Base-by-base conservation (phyloP, 225 moss, liverwort and hornwort genomes). In the Bryoerythrophyllum caledonicum region DNA sequence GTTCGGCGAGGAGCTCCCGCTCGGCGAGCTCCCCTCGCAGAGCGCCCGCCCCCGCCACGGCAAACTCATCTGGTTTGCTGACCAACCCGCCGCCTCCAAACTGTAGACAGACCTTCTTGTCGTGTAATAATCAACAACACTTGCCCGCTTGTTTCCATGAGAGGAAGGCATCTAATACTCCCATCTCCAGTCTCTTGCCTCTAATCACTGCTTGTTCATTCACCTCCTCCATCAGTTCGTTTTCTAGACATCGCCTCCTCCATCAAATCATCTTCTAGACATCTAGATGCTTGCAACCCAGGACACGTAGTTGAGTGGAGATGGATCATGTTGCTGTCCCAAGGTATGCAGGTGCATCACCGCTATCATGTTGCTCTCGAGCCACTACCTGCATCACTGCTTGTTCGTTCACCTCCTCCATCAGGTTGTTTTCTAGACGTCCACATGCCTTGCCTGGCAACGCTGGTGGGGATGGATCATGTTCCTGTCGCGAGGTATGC, bases 21-120 rank as follows among this genome's bases (percentile, higher is more conserved):
- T 95, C 25, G 99, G 99, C 5, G 84, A 90, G 49, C 91, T 99
- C 70, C 99, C 99, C 11, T 91, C 93, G 10, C 93, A 99, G 77
- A 91, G 93, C 34, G 99, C 93, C 1, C 83, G 78, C 27, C 99
- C 99, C 4, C 81, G 84, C 60, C 68, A 90, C 14, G 99, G 99
- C 52, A 86, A 81, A 32, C 88, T 99, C 4, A 90, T 92, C 52
- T 99, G 99, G 99, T 95, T 99, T 74, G 68, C 89, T 19, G 99
- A 99, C 82, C 82, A 87, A 75, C 84, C 79, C 78, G 97, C 95
- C 55, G 81, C 82, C 10, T 81, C 90, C 3, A 87, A 87, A 64
- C 74, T 90, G 74, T 89, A 86, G 74, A 56, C n/a, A n/a, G n/a
- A n/a, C n/a, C n/a, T 28, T 0, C 9, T 2, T 73, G 20, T 35